Evolutionary conservation across 2,329 filamentous ascomycete species (phyloP).

Genomic region (Aureobasidium sp.): DNA sequence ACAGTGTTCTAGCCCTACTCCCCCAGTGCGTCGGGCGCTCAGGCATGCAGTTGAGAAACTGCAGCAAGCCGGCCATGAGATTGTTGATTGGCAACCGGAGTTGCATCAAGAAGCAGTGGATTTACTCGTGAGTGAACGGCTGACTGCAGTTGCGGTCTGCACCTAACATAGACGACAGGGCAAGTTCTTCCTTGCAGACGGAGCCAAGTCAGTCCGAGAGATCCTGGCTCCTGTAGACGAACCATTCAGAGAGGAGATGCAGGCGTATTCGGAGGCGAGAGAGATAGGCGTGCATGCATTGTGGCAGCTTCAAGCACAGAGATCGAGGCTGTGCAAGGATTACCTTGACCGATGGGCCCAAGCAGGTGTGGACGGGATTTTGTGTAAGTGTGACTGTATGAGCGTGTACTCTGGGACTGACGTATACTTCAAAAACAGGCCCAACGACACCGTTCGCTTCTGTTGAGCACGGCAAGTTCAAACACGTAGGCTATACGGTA

Average conservation of each 20-base stretch:
- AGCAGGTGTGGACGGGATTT: slow-evolving; percentile 36
- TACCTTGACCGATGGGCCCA: slow-evolving; percentile 39
- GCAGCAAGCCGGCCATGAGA: slow-evolving; percentile 41
- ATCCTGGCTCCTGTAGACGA: slow-evolving; percentile 34
- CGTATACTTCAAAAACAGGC: slow-evolving; percentile 19
- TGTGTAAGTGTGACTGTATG: slow-evolving; percentile 20
- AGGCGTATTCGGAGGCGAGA: slow-evolving; percentile 32
- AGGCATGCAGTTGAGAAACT: slow-evolving; percentile 46
- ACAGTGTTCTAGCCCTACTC: slow-evolving; percentile 39
- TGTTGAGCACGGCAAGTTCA: slow-evolving; percentile 35
- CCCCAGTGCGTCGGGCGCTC: slow-evolving; percentile 50
- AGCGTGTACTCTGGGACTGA: slow-evolving; percentile 16
- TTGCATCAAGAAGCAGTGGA: slow-evolving; percentile 44
- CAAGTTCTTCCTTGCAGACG: slow-evolving; percentile 42
- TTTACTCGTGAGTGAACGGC: slow-evolving; percentile 33
- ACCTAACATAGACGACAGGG: slow-evolving; percentile 18
- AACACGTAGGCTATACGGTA: slow-evolving; percentile 36
- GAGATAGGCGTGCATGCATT: slow-evolving; percentile 37
- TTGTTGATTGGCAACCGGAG: slow-evolving; percentile 48
- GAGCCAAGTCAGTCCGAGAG: slow-evolving; percentile 38
- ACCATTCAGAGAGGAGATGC: slow-evolving; percentile 43
- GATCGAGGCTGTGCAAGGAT: slow-evolving; percentile 32
- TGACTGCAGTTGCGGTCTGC: background rate
- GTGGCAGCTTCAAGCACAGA: slow-evolving; percentile 41
- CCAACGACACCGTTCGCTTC: slow-evolving; percentile 39